Evolutionary conservation across 2,329 filamentous ascomycete species (phyloP), one percentile per base, ranked within the genome.

Genomic region (Fusarium incarnatum): DNA sequence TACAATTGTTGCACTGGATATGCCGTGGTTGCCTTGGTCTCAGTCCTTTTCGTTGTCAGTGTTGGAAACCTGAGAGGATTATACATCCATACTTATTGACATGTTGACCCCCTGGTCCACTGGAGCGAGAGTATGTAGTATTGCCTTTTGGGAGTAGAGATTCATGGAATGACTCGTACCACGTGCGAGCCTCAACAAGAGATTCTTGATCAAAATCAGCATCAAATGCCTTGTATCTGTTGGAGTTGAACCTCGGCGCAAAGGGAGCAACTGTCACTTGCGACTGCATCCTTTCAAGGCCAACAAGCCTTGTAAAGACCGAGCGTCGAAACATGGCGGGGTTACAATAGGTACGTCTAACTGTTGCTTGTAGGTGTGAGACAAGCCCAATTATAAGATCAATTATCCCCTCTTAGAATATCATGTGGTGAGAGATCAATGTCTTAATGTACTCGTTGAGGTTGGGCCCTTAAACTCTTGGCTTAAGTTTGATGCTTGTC

Each of bases 91-190:
- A 89, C 87, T 89, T 89, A 74, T 89, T 89, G 32, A 89, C 87
- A 73, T 89, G 86, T 70, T 89, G 87, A 3, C 87, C 87, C 15
- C 87, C 87, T 4, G 87, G 87, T 0, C 87, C 87, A 70, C 86
- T 88, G 5, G 87, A 89, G n/a, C 87, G 82, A 4, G 87, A 83
- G 75, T 83, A 89, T 13, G 79, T 83, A 8, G 85, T 89, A 46
- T 77, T 83, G 11, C 86, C 87, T 56, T 78, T 81, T 16, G 87
- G 87, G 4, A 89, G 73, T 23, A 74, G 79, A 41, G 75, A 77
- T 32, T 79, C 67, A 11, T 79, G 77, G 64, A 88, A 86, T 0
- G 80, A 79, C 48, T 80, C 72, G 49, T 81, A 81, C 87, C 87
- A 89, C 64, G 77, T 79, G 25, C 87, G 82, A 4, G 86, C 86